Evolutionary conservation across 257 asterid genomes (phyloP).

Genomic region (Capsicum rhomboideum): DNA sequence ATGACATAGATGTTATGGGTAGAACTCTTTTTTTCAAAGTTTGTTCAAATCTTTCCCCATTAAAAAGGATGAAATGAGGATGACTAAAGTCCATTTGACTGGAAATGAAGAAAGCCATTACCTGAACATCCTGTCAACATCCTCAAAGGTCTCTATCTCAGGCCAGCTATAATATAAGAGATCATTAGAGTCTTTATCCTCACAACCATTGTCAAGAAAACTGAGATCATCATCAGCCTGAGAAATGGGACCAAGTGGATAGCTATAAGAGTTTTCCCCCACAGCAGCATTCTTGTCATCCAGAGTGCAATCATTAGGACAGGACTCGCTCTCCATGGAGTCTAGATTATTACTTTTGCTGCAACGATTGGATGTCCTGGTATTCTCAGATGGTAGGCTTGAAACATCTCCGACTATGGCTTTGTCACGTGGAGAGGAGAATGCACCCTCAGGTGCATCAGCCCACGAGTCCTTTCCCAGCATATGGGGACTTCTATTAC

Average conservation of each 20-base stretch:
- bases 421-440: conserved; percentile 31
- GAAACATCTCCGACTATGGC: conserved; percentile 38
- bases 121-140: conserved; percentile 83
- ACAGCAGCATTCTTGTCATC: conserved; percentile 27
- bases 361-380: conserved; percentile 26
- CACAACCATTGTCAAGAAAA: conserved; percentile 40
- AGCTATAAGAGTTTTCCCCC: conserved; percentile 37
- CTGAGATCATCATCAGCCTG: conserved; percentile 36
- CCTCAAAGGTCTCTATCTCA: conserved; percentile 81
- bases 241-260: conserved; percentile 39
- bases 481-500: conserved; percentile 37
- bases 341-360: conserved; percentile 23
- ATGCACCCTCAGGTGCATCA: conserved; percentile 25
- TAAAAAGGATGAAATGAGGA: not conserved
- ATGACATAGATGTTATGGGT: not conserved
- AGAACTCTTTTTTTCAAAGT: not conserved
- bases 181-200: conserved; percentile 53
- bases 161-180: conserved; percentile 63
- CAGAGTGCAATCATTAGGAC: conserved; percentile 29
- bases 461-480: conserved; percentile 38
- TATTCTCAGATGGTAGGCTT: conserved; percentile 36
- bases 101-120: conserved; percentile 22
- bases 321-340: conserved; percentile 20
- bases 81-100: conserved; percentile 2
- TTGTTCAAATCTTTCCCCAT: not conserved